Evolutionary conservation across 306 rosid genomes (phyloP), one percentile per base, ranked within the genome.

Genomic region (Morella rubra): DNA sequence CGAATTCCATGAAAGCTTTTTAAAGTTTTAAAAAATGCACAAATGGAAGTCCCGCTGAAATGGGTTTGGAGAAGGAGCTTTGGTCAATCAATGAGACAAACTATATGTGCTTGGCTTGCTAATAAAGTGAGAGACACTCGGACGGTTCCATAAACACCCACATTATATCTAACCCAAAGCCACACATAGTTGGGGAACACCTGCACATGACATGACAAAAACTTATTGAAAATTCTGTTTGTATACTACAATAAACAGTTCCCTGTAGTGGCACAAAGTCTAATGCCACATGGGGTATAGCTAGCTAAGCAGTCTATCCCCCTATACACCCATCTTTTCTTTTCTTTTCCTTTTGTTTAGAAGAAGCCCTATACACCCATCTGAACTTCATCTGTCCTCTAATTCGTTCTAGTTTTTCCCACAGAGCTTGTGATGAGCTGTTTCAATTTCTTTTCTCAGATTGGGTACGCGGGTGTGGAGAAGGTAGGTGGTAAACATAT

Each of bases 151-250:
- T 45, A 83, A 78, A 79, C 72, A 80, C 88, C 79, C 87, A 74
- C 86, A 74, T 77, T 61, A 84, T 77, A 84, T 84, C 73, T 59
- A 72, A 81, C 84, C 83, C 82, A 86, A 81, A 85, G 37, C 41
- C 81, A 76, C 73, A 69, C 75, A 69, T 78, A 71, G 82, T 72
- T 73, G 74, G 86, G 80, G 74, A 75, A 74, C 93, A 86, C 85
- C 59, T 85, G 74, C 90, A 81, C 93, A 84, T 88, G 88, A 85
- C 73, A 81, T 74, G 87, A 86, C 90, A 79, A 80, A 73, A 68
- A 79, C 66, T 71, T 56, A 44, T 37, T 49, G 76, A 75, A 81
- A 49, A 45, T 22, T 44, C 70, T 42, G 22, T 84, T 66, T 49
- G 45, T 53, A 62, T 76, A 66, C 65, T 70, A 32, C 72, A 53